Percentiles rank a stretch among this genome's conserved stretches.
Evolutionary conservation across 2,329 filamentous ascomycete species (phyloP).

Genomic region (Rutstroemia sp.): DNA sequence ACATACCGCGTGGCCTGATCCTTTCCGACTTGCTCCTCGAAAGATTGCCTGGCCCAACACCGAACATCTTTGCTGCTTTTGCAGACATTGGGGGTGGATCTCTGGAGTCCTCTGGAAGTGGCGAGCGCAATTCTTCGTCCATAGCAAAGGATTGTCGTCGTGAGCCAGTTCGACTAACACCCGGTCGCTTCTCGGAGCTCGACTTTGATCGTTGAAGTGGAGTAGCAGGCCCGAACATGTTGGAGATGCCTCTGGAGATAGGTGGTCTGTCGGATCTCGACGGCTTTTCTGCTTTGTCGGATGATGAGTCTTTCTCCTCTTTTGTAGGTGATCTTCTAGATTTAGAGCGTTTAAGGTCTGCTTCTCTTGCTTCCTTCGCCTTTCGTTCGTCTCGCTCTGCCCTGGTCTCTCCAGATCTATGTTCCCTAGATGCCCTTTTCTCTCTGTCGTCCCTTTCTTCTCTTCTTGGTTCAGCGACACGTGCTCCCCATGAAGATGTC

Average conservation of each 20-base stretch:
- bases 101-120: slow-evolving; percentile 58
- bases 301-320: slow-evolving; percentile 63
- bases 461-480: slow-evolving; percentile 48
- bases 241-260: slow-evolving; percentile 43
- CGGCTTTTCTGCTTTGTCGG: slow-evolving; percentile 44
- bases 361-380: slow-evolving; percentile 34
- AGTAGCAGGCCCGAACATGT: slow-evolving; percentile 61
- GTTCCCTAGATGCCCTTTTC: slow-evolving; percentile 29
- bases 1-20: slow-evolving; percentile 40
- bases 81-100: slow-evolving; percentile 50
- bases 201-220: slow-evolving; percentile 64
- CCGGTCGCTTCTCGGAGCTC: slow-evolving; percentile 54
- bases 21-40: slow-evolving; percentile 39
- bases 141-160: slow-evolving; percentile 64
- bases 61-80: slow-evolving; percentile 78
- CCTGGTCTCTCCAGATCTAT: slow-evolving; percentile 11
- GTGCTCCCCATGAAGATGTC: slow-evolving; percentile 63
- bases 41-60: slow-evolving; percentile 38
- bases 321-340: slow-evolving; percentile 48
- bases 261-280: slow-evolving; percentile 31
- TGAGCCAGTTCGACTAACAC: slow-evolving; percentile 49
- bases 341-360: slow-evolving; percentile 46
- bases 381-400: slow-evolving; percentile 24
- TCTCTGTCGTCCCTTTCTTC: slow-evolving; percentile 35
- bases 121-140: slow-evolving; percentile 51